Base-by-base conservation (phyloP, 2,329 filamentous ascomycete genomes). In the Trichoderma atroviride region DNA sequence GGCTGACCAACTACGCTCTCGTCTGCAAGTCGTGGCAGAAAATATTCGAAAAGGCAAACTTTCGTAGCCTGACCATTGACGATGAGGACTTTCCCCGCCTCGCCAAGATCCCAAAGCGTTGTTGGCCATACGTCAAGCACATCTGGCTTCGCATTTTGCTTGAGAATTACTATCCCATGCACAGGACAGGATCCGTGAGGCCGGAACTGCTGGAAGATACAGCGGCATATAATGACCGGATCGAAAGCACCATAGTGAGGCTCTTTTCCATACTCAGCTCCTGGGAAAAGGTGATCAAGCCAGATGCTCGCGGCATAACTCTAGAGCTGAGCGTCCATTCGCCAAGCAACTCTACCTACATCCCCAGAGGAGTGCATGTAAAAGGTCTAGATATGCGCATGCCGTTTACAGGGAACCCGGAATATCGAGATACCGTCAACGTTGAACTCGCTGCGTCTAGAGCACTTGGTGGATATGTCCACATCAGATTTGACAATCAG, bases 261-360 rank as follows among this genome's bases (percentile, higher is more conserved):
- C 56, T 68, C 16, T 59, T 68, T 37, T 1, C 11, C 4, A 29
- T 19, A 33, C 33, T 68, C 27, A 68, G 53, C 16, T 27, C 55
- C 14, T 68, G 64, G 64, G 64, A 68, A 19, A 68, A 11, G 47
- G 33, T 37, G 22, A 31, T 40, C 14, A 16, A 53, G 27, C 64
- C 29, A 7, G 22, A 43, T 22, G 29, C 9, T 16, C 64, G 35
- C 14, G 56, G 55, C 13, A 57, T 68, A 14, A 37, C 64, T 11
- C 55, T 68, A 10, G 64, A 68, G 33, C 24, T 68, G 29, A 68
- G 64, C 13, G 29, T 68, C 7, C 64, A 68, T 60, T 68, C 64
- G 11, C 64, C 64, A 10, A 68, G 64, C 16, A 56, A 68, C 56
- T 50, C 64, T 13, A 53, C 37, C 16, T 68, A 59, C 57, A n/a